Conservation (phyloP, 306 rosid species). For the Prunus mume region DNA sequence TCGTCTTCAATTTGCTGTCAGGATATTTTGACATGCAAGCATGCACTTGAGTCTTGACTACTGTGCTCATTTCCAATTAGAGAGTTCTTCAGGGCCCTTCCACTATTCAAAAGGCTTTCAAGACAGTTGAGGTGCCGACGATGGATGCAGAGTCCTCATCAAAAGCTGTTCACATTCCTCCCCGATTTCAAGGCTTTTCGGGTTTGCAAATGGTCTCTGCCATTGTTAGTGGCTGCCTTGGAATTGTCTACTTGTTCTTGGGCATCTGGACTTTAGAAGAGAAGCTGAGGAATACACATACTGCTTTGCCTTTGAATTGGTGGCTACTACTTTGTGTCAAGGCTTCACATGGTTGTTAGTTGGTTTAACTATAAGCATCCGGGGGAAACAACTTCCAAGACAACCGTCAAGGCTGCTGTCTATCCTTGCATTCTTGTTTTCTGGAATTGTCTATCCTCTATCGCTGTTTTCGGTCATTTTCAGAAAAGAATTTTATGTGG, state of each 20-base stretch:
- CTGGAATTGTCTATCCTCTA: constrained; percentile 37
- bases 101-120: too few species aligned
- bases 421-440: constrained; percentile 40
- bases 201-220: constrained; percentile 50
- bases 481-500: constrained; percentile 28
- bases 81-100: too few species aligned
- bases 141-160: constrained; percentile 14
- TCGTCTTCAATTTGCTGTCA: too few species aligned
- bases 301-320: constrained; percentile 53
- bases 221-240: constrained; percentile 53
- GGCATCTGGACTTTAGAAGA: constrained; percentile 67
- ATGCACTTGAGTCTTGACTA: too few species aligned
- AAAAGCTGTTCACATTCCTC: constrained; percentile 29
- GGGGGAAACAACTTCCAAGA: constrained; percentile 42
- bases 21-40: too few species aligned
- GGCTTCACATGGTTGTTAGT: constrained; percentile 71
- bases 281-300: constrained; percentile 39
- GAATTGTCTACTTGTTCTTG: constrained; percentile 47
- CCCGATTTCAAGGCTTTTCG: constrained; percentile 31
- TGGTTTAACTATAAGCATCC: constrained; percentile 44
- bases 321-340: constrained; percentile 55
- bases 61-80: too few species aligned
- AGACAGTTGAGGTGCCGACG: too few species aligned
- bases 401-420: constrained; percentile 38
- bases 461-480: constrained; percentile 41